Base-by-base conservation (phyloP, 306 rosid species). In the Lathyrus tuberosus region DNA sequence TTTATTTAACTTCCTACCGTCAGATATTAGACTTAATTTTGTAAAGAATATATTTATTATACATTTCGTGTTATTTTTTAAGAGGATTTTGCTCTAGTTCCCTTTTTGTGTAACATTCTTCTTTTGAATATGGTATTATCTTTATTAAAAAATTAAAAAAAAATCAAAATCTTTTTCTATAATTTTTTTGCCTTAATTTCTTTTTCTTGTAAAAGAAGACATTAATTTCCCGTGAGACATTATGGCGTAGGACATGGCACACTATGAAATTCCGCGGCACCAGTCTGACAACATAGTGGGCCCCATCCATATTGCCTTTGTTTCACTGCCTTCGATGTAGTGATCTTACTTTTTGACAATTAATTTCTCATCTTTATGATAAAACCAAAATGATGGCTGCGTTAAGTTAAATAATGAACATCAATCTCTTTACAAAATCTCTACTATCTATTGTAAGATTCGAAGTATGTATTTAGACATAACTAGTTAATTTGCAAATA, bases 321-420 rank as follows among this genome's bases (percentile, higher is more conserved):
- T 63, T 6, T 18, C 41, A 17, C 31, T 62, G 28, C 47, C 37
- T 61, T 61, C 30, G 41, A 38, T 62, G 43, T 33, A 37, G 16
- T 38, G 12, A 22, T 6, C 8, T 63, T 40, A 63, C 69, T 41
- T 63, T 63, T 63, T 63, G 4, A 63, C 14, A 63, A 42, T 63
- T 63, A 41, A 20, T 37, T 14, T 37, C 2, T 43, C 11, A 64
- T 6, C 40, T 41, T 22, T 11, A 16, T 4, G 1, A 18, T 40
- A 16, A 37, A 46, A 8, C 15, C 49, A 40, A 62, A 18, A 41
- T 41, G 12, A 41, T 63, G 37, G 6, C 8, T 60, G 35, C 6
- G 1, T 35, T 35, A 2, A 31, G 46, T 60, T 35, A 37, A 60
- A 60, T 60, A 60, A 60, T 17, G 30, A 35, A 10, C 13, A 20